Conservation (phyloP, 2,329 filamentous ascomycete species). For the Metarhizium brunneum region DNA sequence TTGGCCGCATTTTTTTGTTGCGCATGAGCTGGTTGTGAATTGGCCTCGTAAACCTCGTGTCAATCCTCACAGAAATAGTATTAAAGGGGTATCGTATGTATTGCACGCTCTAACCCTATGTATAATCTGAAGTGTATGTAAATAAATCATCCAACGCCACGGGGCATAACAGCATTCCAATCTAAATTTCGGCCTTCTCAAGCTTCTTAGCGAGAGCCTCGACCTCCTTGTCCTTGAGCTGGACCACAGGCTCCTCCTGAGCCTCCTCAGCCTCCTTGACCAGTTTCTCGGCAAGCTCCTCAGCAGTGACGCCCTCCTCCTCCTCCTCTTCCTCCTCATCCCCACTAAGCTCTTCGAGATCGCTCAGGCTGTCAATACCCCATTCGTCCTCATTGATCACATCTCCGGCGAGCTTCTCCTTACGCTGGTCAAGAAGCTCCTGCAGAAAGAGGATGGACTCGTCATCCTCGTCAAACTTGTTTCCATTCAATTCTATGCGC, state of each 20-base stretch:
- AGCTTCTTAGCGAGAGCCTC: constrained; percentile 71
- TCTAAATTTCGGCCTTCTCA: constrained; percentile 56
- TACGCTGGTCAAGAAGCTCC: constrained; percentile 65
- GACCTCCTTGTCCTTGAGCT: constrained; percentile 66
- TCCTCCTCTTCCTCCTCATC: constrained; percentile 63
- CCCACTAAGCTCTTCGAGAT: constrained; percentile 69
- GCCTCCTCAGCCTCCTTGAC: constrained; percentile 61
- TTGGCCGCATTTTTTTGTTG: no score
- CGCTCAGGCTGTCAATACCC: constrained; percentile 78
- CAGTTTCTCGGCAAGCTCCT: constrained; percentile 60
- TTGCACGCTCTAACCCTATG: constrained; percentile 13
- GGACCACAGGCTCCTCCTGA: constrained; percentile 63
- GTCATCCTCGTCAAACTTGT: constrained; percentile 87
- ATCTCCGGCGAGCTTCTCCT: constrained; percentile 61
- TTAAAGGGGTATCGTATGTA: constrained; percentile 20
- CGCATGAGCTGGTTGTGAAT: background rate
- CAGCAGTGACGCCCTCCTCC: constrained; percentile 51
- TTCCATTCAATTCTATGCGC: constrained; percentile 90
- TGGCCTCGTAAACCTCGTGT: background rate
- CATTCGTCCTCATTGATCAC: constrained; percentile 67
- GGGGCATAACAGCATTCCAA: constrained; percentile 1
- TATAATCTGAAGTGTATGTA: constrained; percentile 5
- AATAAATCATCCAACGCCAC: background rate
- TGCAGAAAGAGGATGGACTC: constrained; percentile 58
- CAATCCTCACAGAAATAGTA: constrained; percentile 4